phyloP scores from a whole-genome alignment of 2,329 filamentous ascomycete genomes.

The Periconia sp. region DNA sequence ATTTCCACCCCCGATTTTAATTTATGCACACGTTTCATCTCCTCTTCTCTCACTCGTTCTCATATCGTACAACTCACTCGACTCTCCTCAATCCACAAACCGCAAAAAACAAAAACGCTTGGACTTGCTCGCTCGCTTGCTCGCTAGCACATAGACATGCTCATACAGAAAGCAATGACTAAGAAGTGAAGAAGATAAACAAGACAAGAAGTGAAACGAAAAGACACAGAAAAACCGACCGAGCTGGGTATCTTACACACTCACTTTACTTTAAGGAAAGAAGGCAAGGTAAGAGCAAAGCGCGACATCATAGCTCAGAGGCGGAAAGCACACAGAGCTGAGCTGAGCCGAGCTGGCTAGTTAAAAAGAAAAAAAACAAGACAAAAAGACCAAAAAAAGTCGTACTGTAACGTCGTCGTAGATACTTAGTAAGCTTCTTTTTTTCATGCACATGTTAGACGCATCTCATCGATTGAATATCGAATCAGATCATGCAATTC shows the following conservation, averaged over 20 bases:
- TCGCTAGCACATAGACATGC: slow-evolving; percentile 1
- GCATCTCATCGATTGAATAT: too few species aligned
- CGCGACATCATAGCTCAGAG: slow-evolving; percentile 4
- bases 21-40: too few species aligned
- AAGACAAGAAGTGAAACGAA: background rate
- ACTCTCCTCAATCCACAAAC: background rate
- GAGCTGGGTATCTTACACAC: slow-evolving; percentile 8
- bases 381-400: too few species aligned
- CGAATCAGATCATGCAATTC: too few species aligned
- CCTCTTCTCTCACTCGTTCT: background rate
- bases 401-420: too few species aligned
- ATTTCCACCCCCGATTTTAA: too few species aligned
- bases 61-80: background rate
- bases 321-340: too few species aligned
- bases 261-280: background rate
- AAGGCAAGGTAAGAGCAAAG: background rate
- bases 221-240: background rate
- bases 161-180: background rate
- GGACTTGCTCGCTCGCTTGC: background rate
- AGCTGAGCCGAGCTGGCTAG: too few species aligned
- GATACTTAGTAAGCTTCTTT: too few species aligned
- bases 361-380: too few species aligned
- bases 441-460: too few species aligned
- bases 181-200: background rate
- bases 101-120: background rate